Evolutionary conservation across 169 alveolate species (phyloP), one percentile per base, ranked within the genome.

Genomic region (Cryptosporidium muris): DNA sequence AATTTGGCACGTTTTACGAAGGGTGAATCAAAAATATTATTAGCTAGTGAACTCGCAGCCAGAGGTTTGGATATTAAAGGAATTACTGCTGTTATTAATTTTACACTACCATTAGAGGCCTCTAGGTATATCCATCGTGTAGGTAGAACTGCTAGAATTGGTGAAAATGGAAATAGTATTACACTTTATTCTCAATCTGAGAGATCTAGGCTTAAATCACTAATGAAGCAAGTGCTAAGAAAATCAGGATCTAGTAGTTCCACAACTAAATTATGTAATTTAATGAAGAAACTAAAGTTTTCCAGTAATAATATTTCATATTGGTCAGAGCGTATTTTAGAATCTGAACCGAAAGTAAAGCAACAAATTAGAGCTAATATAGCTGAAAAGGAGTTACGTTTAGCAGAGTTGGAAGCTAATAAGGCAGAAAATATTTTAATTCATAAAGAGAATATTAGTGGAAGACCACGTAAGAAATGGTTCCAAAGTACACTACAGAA

Each of bases 141-240:
- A 14, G 99, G 99, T 12, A 90, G 99, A 60, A 96, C 99, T 2
- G 99, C 98, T 9, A 91, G 99, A 66, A 96, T 96, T 63, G 98
- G 98, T 2, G 91, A 91, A 43, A 88, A 89, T 25, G 99, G 99
- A 1, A 94, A 92, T 80, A 95, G 90, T 92, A 94, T 93, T 88
- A 97, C 94, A 89, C 94, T 80, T 93, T 97, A 89, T 91, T 95
- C 93, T 91, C 97, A 58, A 92, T 96, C 62, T 82, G 98, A 94
- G 94, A 88, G 93, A 48, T 65, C 89, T 4, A 81, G 81, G 42
- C 89, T 93, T 5, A 94, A 91, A 74, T 88, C 91, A 80, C 85
- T 90, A 68, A 66, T 94, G 63, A 93, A 91, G 53, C 91, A 89
- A 53, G 66, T 89, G 37, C 88, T 81, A n/a, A 82, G 88, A 52